Evolutionary conservation across 2,329 filamentous ascomycete species (phyloP).

Genomic region (Thielaviopsis euricoi): DNA sequence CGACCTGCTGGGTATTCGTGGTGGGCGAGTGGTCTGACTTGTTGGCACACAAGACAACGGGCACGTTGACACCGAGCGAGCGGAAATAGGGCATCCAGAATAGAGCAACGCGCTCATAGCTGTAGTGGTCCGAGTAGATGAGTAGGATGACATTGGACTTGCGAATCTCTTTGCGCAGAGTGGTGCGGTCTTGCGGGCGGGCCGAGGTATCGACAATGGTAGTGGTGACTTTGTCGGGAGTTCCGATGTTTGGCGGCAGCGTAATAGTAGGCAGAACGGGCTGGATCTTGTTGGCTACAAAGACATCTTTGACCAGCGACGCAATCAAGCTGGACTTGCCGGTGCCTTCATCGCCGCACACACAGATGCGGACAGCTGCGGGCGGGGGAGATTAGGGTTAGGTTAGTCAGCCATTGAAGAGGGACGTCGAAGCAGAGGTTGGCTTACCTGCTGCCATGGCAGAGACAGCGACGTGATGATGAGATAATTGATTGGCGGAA

Average conservation of each 20-base stretch:
- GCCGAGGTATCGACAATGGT: conserved; percentile 96
- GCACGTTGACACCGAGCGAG: conserved; percentile 94
- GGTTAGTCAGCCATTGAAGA: not conserved
- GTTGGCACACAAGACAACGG: conserved; percentile 91
- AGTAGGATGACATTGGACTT: conserved; percentile 95
- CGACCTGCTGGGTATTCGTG: conserved; percentile 63
- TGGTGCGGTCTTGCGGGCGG: conserved; percentile 79
- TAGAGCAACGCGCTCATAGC: conserved; percentile 88
- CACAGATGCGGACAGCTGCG: conserved; percentile 53
- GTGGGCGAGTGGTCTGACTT: conserved; percentile 78
- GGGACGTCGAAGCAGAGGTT: not conserved
- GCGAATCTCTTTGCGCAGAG: conserved; percentile 80
- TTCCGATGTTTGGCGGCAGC: conserved; percentile 81
- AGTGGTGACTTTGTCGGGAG: conserved; percentile 90
- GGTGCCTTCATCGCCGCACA: conserved; percentile 92
- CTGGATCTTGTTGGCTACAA: conserved; percentile 90
- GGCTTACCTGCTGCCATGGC: not conserved
- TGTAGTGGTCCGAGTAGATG: conserved; percentile 97
- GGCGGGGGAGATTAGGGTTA: conserved; percentile 12
- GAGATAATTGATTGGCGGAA: too few relatives aligned
- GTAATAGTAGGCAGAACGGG: conserved; percentile 88
- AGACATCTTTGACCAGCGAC: conserved; percentile 91
- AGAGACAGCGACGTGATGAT: too few relatives aligned
- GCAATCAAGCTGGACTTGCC: conserved; percentile 89
- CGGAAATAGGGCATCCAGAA: conserved; percentile 99